Evolutionary conservation across 192 early-diverging fungal genomes (phyloP).

Genomic region (Coemansia sp.): DNA sequence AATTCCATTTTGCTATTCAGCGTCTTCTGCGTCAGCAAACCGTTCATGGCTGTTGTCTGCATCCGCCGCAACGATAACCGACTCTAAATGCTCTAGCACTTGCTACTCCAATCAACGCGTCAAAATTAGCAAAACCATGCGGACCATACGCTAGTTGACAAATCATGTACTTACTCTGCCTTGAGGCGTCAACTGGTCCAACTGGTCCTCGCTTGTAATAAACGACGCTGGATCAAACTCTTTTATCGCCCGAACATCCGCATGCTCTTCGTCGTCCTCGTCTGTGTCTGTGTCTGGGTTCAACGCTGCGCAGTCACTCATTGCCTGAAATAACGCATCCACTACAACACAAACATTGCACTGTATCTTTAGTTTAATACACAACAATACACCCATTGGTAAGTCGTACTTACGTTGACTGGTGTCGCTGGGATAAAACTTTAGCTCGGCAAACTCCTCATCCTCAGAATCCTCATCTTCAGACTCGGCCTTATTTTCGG

Average conservation of each 20-base stretch:
- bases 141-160: neutral
- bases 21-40: conserved; percentile 18
- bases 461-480: conserved; percentile 11
- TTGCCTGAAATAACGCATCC: conserved; percentile 30
- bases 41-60: conserved; percentile 2
- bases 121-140: neutral
- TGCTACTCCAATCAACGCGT: conserved; percentile 5
- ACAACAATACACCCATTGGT: neutral
- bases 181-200: conserved; percentile 26
- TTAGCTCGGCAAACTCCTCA: conserved; percentile 31
- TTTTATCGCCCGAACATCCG: conserved; percentile 9
- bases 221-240: conserved; percentile 28
- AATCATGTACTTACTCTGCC: conserved; percentile 17
- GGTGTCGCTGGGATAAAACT: conserved; percentile 15
- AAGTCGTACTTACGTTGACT: neutral
- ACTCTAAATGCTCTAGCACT: conserved; percentile 31
- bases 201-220: conserved; percentile 32
- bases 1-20: neutral
- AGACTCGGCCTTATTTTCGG: neutral
- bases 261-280: neutral
- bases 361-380: neutral
- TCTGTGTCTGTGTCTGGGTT: conserved; percentile 23
- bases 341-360: conserved; percentile 8
- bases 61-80: conserved; percentile 13
- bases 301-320: conserved; percentile 38